Base-by-base conservation (phyloP, 1,139 yeast species). In the Candida labiduridarum region DNA sequence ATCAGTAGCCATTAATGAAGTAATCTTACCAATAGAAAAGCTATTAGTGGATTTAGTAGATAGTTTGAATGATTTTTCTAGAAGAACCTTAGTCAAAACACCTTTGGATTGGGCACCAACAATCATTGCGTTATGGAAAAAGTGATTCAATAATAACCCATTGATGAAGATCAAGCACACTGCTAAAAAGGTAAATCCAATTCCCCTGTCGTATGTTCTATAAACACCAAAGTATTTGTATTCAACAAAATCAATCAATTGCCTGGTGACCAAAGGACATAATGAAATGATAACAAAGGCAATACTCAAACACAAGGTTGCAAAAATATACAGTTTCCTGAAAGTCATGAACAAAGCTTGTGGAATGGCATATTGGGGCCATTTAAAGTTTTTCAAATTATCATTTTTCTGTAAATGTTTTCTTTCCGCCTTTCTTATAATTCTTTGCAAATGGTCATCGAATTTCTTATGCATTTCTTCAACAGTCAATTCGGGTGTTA, bases 31-130 rank as follows among this genome's bases (percentile, higher is more conserved):
- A 31, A 67, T 62, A 4, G 79, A 67, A 56, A 74, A 76, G 47
- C 64, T 58, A 54, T 67, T 67, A 52, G 64, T 70, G 5, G 77
- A 62, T 53, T 64, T 66, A 3, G 73, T 64, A 46, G 68, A 67
- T 53, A 76, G 63, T 41, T 63, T 66, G 61, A 76, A 75, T 2
- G 78, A 69, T 56, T 76, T 76, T 44, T 70, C 56, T 40, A 76
- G 60, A 22, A 76, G 59, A 4, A 71, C 67, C 51, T 72, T 75
- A 14, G 80, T 73, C 49, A 76, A 63, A 9, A 76, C 65, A 33
- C 77, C 68, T 59, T 75, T 76, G 39, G 67, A 56, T 52, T 71
- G 74, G n/a, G 80, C 80, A 22, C 80, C 81, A n/a, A 75, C 66
- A 47, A 74, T 64, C 80, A 75, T 76, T 39, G 80, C 71, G 50